phyloP scores from a whole-genome alignment of 768 basidiomycete species.

The Mrakia hoshinonis region DNA sequence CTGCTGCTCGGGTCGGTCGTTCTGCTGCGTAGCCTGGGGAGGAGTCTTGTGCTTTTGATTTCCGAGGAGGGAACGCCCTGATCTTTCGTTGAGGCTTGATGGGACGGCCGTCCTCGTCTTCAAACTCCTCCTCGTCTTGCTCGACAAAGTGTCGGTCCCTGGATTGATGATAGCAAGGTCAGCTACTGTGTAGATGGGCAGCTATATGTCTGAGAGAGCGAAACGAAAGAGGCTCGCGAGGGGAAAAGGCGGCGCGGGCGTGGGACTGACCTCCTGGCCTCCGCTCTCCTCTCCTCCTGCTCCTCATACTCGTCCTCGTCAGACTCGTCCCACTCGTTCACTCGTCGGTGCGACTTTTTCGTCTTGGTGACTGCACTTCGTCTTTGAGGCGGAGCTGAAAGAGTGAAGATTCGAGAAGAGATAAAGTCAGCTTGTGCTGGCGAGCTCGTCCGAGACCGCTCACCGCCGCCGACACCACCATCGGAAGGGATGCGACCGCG shows the following conservation, averaged over 20 bases:
- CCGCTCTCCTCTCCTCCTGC: not conserved
- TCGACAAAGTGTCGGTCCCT: not conserved
- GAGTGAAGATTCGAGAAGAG: not conserved
- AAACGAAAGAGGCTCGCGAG: not conserved
- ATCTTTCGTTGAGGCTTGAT: not conserved
- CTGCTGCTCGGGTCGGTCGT: not conserved
- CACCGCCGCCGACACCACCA: too few relatives aligned
- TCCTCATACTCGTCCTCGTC: not conserved
- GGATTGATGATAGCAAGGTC: not conserved
- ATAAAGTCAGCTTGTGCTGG: not conserved
- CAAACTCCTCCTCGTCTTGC: not conserved
- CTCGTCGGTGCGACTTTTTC: not conserved
- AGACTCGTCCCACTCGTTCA: not conserved
- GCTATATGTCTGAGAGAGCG: not conserved
- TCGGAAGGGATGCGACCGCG: too few relatives aligned
- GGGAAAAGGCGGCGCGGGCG: too few relatives aligned
- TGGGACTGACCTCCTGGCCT: not conserved
- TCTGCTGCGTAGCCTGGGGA: not conserved
- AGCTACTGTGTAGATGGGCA: not conserved
- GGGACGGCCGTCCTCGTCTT: conserved; percentile 9
- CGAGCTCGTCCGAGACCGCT: not conserved
- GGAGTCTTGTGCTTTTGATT: too few relatives aligned
- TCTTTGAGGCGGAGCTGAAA: not conserved
- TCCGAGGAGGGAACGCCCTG: not conserved
- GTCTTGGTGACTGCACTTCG: not conserved